Evolutionary conservation across 2,329 filamentous ascomycete genomes (phyloP).

Genomic region (Lecanicillium sp.): DNA sequence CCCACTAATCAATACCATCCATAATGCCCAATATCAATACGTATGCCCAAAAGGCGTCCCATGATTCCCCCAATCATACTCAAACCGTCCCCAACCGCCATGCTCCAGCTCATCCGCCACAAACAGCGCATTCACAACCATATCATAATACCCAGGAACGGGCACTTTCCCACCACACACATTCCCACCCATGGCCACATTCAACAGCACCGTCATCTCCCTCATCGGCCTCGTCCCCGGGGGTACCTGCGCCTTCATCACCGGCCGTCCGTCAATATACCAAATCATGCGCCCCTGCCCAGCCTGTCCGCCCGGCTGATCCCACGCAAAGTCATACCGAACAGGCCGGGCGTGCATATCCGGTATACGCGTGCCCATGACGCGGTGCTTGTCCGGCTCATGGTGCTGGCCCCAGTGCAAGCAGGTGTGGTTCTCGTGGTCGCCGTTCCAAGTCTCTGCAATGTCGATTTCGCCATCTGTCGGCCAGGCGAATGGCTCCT

Average conservation of each 20-base stretch:
- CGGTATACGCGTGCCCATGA: constrained; percentile 40
- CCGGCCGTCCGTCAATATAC: constrained; percentile 48
- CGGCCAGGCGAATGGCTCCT: constrained; percentile 51
- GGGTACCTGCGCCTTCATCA: constrained; percentile 49
- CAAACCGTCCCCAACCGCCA: constrained; percentile 47
- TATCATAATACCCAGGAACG: constrained; percentile 44
- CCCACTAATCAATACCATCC: no score
- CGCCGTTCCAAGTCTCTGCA: constrained; percentile 53
- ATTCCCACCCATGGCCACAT: constrained; percentile 55
- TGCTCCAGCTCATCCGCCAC: constrained; percentile 41
- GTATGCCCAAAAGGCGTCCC: constrained; percentile 21
- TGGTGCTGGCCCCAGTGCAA: constrained; percentile 51
- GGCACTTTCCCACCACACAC: constrained; percentile 46
- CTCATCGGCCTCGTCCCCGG: constrained; percentile 43
- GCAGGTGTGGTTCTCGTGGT: constrained; percentile 45
- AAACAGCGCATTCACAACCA: constrained; percentile 43
- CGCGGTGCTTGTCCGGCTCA: constrained; percentile 48
- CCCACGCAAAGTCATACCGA: constrained; percentile 49
- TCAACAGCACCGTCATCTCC: constrained; percentile 48
- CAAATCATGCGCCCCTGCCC: constrained; percentile 43
- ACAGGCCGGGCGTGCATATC: constrained; percentile 39
- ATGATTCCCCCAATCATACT: constrained; percentile 35
- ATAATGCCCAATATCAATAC: constrained; percentile 18
- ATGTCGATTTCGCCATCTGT: constrained; percentile 53
- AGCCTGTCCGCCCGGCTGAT: constrained; percentile 32